These are phyloP conservation scores for Colletotrichum australisinense DNA, from an alignment of 2,329 filamentous ascomycete species.

Conservation along the genomic window DNA sequence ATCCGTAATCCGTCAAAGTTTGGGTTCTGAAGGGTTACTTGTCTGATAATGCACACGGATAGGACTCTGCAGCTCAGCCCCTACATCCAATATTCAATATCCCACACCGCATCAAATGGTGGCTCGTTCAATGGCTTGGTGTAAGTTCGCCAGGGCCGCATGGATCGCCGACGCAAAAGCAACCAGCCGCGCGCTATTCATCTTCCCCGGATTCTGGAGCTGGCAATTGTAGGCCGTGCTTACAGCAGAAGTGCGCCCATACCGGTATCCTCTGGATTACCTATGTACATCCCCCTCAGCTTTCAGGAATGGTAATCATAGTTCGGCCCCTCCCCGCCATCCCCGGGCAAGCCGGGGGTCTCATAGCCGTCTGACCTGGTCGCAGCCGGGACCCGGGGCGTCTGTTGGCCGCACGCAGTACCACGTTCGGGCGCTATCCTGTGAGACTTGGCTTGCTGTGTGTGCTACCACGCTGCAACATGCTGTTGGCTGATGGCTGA, in stretches of 20 bases:
- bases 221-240: conserved; percentile 7
- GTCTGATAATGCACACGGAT: not conserved
- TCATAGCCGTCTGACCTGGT: conserved; percentile 1
- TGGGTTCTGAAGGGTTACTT: not conserved
- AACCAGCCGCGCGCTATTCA: not conserved
- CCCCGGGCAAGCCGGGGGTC: not conserved
- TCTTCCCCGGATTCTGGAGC: conserved; percentile 20
- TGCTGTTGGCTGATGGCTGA: not conserved
- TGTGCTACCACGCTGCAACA: not conserved
- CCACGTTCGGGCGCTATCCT: not conserved
- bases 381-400: conserved; percentile 5
- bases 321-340: not conserved
- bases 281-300: too few relatives aligned
- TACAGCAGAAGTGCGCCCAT: not conserved
- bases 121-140: not conserved
- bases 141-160: conserved; percentile 7
- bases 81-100: not conserved
- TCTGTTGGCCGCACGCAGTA: not conserved
- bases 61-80: not conserved
- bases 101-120: not conserved
- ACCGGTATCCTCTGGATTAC: not conserved
- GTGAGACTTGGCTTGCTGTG: not conserved
- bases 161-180: conserved; percentile 28
- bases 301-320: not conserved
- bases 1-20: not conserved